Evolutionary conservation across 306 rosid genomes (phyloP).

Genomic region (Luffa aegyptiaca): DNA sequence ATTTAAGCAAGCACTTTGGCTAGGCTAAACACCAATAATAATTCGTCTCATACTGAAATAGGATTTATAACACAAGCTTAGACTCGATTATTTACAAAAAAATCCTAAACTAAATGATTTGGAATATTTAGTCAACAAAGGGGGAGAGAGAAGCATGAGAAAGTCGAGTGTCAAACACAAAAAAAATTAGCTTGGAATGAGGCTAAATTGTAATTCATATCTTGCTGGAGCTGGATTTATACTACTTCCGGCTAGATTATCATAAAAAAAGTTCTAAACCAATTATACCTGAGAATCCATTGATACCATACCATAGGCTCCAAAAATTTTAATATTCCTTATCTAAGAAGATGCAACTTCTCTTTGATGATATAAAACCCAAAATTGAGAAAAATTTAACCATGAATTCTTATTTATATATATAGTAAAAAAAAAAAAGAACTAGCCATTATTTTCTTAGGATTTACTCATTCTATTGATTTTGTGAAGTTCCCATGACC

Average conservation of each 20-base stretch:
- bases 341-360: neutral
- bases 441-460: neutral
- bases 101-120: neutral
- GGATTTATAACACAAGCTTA: neutral
- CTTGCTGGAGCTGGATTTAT: neutral
- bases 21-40: too few species aligned
- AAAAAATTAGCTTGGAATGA: neutral
- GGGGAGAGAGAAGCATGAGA: neutral
- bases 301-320: neutral
- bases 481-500: neutral
- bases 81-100: neutral
- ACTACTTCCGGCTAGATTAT: neutral
- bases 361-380: neutral
- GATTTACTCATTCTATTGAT: neutral
- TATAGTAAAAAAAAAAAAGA: neutral
- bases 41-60: too few species aligned
- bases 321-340: neutral
- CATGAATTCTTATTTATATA: too few species aligned
- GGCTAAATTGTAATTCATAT: neutral
- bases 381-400: conserved; percentile 2
- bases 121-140: neutral
- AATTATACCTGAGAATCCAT: neutral
- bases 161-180: neutral
- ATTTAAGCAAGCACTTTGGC: too few species aligned
- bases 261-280: neutral